Conservation (phyloP, 306 rosid genomes). For the Oemleria cerasiformis region DNA sequence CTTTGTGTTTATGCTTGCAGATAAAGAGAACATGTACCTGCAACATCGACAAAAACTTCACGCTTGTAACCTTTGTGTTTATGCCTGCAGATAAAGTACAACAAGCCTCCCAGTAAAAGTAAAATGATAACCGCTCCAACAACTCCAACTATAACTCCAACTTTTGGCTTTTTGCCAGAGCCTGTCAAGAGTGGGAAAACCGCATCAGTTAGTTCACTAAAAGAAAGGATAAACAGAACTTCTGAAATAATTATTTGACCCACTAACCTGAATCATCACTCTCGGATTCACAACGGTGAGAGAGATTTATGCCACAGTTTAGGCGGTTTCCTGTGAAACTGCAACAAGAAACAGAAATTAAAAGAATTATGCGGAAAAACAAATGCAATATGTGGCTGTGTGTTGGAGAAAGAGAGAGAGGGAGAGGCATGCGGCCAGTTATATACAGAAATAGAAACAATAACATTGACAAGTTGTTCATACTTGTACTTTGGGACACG, state of each 20-base stretch:
- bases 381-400: background rate
- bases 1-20: too few species aligned
- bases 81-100: constrained; percentile 55
- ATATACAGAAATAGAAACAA: background rate
- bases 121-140: constrained; percentile 48
- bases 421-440: background rate
- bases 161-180: constrained; percentile 49
- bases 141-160: constrained; percentile 71
- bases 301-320: constrained; percentile 54
- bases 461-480: constrained; percentile 19
- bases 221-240: constrained; percentile 2
- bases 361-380: constrained; percentile 5
- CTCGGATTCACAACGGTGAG: constrained; percentile 51
- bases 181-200: constrained; percentile 45
- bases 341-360: constrained; percentile 35
- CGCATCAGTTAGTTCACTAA: constrained; percentile 25
- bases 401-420: background rate
- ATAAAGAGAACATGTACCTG: constrained; percentile 61
- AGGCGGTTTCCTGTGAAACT: constrained; percentile 88
- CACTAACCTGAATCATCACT: constrained; percentile 57
- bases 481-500: constrained; percentile 76
- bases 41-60: constrained; percentile 90
- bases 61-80: constrained; percentile 63
- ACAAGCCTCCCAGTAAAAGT: constrained; percentile 50
- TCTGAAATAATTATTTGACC: constrained; percentile 18